These are phyloP conservation scores for Ambrosiella cleistominuta DNA, from an alignment of 2,329 filamentous ascomycete genomes.

Conservation along the genomic window DNA sequence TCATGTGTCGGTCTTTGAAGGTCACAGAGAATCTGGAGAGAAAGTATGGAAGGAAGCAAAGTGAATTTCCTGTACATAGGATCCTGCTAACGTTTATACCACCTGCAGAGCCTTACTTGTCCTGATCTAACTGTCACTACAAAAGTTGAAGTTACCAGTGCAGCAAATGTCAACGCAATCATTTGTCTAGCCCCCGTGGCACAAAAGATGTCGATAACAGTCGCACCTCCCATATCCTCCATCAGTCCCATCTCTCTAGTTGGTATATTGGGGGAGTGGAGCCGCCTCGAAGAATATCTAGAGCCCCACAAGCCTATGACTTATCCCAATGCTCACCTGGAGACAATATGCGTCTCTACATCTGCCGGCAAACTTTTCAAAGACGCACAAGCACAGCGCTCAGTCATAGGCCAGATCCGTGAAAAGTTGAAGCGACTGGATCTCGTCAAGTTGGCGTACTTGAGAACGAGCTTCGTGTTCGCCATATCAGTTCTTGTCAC, in stretches of 20 bases:
- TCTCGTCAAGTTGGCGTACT: slow-evolving; percentile 42
- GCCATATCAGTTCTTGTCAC: slow-evolving; percentile 42
- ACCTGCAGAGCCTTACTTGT: slow-evolving; percentile 17
- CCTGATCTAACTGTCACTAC: slow-evolving; percentile 31
- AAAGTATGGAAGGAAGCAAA: slow-evolving; percentile 16
- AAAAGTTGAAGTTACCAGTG: slow-evolving; percentile 22
- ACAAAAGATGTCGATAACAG: slow-evolving; percentile 1
- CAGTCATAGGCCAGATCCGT: slow-evolving; percentile 16
- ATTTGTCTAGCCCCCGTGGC: not conserved
- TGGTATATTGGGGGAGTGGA: slow-evolving; percentile 6
- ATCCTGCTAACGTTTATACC: not conserved
- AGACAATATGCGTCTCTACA: slow-evolving; percentile 17
- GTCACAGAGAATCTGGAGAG: slow-evolving; percentile 19
- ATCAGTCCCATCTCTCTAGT: not conserved
- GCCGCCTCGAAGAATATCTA: slow-evolving; percentile 4
- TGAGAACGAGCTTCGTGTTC: slow-evolving; percentile 43
- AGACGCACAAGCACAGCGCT: slow-evolving; percentile 13
- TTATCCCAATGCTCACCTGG: slow-evolving; percentile 13
- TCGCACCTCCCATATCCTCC: not conserved
- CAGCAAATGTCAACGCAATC: slow-evolving; percentile 3
- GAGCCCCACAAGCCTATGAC: slow-evolving; percentile 6
- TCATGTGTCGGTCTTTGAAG: slow-evolving; percentile 16
- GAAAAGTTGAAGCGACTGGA: slow-evolving; percentile 28
- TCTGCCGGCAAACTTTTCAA: slow-evolving; percentile 10
- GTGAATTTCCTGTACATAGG: not conserved